These are phyloP conservation scores for Tuber aestivum DNA, from an alignment of 495 filamentous ascomycete species.

Conservation along the genomic window DNA sequence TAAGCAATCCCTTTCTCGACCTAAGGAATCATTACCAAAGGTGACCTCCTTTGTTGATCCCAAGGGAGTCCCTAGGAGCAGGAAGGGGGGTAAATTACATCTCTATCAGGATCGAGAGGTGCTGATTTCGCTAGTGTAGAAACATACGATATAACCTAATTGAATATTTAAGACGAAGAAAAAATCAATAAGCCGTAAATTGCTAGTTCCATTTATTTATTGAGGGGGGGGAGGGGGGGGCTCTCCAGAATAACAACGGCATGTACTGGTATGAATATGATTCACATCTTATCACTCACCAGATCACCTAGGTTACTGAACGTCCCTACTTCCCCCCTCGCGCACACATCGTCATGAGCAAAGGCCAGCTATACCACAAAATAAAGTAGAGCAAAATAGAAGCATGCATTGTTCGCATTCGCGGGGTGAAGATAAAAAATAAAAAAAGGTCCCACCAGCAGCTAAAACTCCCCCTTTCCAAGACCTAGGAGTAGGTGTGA, in stretches of 20 bases:
- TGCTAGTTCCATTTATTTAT: not conserved
- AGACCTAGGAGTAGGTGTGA: conserved; percentile 35
- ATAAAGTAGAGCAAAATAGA: not conserved
- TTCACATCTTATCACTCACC: conserved; percentile 23
- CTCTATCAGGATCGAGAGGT: conserved; percentile 31
- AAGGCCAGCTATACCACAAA: not conserved
- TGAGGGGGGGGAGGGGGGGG: not conserved
- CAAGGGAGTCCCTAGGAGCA: not conserved
- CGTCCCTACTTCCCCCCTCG: conserved; percentile 16
- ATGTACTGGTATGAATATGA: conserved; percentile 10
- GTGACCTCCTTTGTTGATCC: not conserved
- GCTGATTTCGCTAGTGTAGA: conserved; percentile 36
- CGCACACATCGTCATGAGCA: not conserved
- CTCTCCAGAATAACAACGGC: not conserved
- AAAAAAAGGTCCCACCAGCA: conserved; percentile 32
- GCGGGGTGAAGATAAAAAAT: not conserved
- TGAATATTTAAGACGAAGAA: conserved; percentile 8
- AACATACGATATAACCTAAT: conserved; percentile 38
- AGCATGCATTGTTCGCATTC: not conserved
- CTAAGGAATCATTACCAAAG: conserved; percentile 9
- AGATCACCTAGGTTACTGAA: conserved; percentile 40
- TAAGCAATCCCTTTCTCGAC: conserved; percentile 34
- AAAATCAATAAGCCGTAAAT: conserved; percentile 2
- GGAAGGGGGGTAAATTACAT: conserved; percentile 24
- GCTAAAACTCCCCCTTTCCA: conserved; percentile 40